Evolutionary conservation across 176 grass and related monocot genomes (phyloP).

Genomic region (Pontederia crassipes): DNA sequence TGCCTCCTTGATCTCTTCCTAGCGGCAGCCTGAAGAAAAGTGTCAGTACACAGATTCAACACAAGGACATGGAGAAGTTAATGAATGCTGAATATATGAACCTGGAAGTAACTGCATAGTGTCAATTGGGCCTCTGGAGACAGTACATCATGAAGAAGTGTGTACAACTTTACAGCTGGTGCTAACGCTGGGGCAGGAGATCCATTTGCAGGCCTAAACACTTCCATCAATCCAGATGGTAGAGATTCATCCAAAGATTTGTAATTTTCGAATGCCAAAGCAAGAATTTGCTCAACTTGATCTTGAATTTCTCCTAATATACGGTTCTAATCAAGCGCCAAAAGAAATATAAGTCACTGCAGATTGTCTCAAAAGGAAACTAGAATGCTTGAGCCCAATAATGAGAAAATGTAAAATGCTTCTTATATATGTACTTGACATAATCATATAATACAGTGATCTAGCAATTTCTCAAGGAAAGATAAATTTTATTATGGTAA

Average conservation of each 20-base stretch:
- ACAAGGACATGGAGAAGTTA: constrained; percentile 7
- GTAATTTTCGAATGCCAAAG: constrained; percentile 90
- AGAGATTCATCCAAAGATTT: constrained; percentile 79
- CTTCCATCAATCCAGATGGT: constrained; percentile 64
- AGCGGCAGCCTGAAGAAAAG: constrained; percentile 57
- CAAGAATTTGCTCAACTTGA: constrained; percentile 77
- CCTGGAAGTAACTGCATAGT: constrained; percentile 95
- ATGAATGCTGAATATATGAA: constrained; percentile 18
- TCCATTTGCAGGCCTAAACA: constrained; percentile 69
- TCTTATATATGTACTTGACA: no score
- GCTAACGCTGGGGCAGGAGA: constrained; percentile 58
- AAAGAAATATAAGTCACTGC: constrained; percentile 5
- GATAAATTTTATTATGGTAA: no score
- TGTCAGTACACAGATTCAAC: constrained; percentile 7
- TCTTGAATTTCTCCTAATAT: constrained; percentile 90
- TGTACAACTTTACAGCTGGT: constrained; percentile 86
- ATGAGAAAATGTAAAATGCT: background rate
- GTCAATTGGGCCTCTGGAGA: constrained; percentile 94
- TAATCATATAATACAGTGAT: no score
- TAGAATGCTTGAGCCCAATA: constrained; percentile 1
- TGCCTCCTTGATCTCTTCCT: constrained; percentile 77
- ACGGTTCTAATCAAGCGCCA: constrained; percentile 56
- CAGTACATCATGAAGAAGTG: constrained; percentile 86
- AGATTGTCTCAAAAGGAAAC: constrained; percentile 7
- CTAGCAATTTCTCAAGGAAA: no score